Base-by-base conservation (phyloP, 352 stramenopile species). In the Phytophthora boehmeriae region DNA sequence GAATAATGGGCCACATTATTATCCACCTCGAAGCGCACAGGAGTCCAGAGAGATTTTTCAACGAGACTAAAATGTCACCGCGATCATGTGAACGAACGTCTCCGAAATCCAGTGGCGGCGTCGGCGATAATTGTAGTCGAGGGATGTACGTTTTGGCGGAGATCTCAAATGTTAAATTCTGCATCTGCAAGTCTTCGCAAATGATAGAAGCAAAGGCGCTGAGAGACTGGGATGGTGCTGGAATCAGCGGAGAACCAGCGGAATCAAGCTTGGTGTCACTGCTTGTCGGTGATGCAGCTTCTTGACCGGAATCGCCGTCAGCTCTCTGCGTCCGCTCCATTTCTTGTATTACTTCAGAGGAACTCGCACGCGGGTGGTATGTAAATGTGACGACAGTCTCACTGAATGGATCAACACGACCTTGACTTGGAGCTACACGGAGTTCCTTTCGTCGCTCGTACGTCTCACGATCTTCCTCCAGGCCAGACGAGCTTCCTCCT, bases 31-130 rank as follows among this genome's bases (percentile, higher is more conserved):
- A 90, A 97, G 8, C 54, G 65, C 0, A 95, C 56, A 0, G 89
- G 0, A 97, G 58, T 1, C 72, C 76, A 6, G 81, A 89, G 1
- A 88, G 10, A 54, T 97, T 97, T 51, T 90, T 93, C 28, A 98
- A 63, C 0, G 78, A 86, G 0, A 98, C 32, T 0, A 96, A 69
- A 54, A 97, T 83, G n/a, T 98, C 90, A 0, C 75, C 73, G 6
- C 90, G 75, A 30, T 92, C 87, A 46, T 92, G 75, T 4, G 77
- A 83, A n/a, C 86, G 72, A 47, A 92, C 80, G 36, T 95, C 76
- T 0, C 93, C 93, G 71, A 98, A 98, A 34, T 96, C 72, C 0
- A 97, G 30, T 1, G 61, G 55, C 1, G 75, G 72, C 1, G 35
- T 49, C 4, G 75, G 83, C 0, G 74, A 64, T 0, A 92, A 27